Evolutionary conservation across 2,329 filamentous ascomycete genomes (phyloP).

Genomic region (Chrysoporthe puriensis): DNA sequence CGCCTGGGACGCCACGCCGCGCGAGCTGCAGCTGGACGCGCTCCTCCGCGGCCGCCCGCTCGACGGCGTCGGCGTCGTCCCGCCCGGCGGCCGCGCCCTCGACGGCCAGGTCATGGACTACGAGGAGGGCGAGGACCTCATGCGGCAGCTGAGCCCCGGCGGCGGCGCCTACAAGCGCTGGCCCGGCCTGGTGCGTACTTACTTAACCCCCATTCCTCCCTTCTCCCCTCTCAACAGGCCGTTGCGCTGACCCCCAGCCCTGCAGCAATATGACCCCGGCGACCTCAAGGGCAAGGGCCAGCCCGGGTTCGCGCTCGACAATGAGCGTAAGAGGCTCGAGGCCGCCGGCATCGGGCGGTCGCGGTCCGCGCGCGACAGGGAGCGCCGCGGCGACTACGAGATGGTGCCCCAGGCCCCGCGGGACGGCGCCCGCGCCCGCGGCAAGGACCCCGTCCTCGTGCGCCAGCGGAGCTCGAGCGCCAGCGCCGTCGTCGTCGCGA

Average conservation of each 20-base stretch:
- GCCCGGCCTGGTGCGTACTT: slow-evolving; percentile 67
- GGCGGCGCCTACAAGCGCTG: slow-evolving; percentile 81
- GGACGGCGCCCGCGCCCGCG: slow-evolving; percentile 23
- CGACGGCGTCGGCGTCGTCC: slow-evolving; percentile 77
- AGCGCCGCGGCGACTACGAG: slow-evolving; percentile 49
- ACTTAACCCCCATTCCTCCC: not conserved
- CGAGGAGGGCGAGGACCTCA: slow-evolving; percentile 83
- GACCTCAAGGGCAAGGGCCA: slow-evolving; percentile 86
- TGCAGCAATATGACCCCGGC: slow-evolving; percentile 69
- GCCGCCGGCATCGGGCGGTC: slow-evolving; percentile 34
- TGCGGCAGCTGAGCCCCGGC: slow-evolving; percentile 69
- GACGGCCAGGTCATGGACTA: slow-evolving; percentile 76
- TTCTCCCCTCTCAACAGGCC: too few relatives aligned
- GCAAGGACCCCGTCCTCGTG: slow-evolving; percentile 32
- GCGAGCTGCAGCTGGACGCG: slow-evolving; percentile 75
- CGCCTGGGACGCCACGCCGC: slow-evolving; percentile 79
- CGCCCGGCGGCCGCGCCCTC: slow-evolving; percentile 70
- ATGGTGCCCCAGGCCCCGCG: slow-evolving; percentile 45
- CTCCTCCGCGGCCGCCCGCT: slow-evolving; percentile 75
- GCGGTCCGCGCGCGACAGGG: slow-evolving; percentile 34
- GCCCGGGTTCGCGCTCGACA: slow-evolving; percentile 72
- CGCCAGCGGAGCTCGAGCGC: slow-evolving; percentile 52
- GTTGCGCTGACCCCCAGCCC: slow-evolving; percentile 3
- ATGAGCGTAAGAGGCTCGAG: slow-evolving; percentile 65
- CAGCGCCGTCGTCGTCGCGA: slow-evolving; percentile 32